These are phyloP conservation scores for Arctostaphylos glauca DNA, from an alignment of 148 eudicot species.

Conservation along the genomic window DNA sequence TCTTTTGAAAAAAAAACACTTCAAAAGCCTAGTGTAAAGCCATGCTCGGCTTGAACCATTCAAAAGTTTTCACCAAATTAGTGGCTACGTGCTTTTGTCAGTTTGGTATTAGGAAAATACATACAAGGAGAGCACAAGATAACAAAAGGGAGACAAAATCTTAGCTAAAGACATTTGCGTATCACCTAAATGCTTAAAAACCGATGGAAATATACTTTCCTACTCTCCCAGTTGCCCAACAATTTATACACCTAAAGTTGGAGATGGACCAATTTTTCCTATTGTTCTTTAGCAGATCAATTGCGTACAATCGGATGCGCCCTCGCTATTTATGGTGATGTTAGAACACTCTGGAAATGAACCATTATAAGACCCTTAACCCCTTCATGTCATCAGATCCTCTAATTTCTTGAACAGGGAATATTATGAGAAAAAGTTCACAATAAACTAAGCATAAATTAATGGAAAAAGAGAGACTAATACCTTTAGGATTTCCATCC, in stretches of 20 bases:
- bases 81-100: not conserved
- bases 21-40: not conserved
- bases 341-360: not conserved
- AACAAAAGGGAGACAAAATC: too few species aligned
- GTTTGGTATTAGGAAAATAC: not conserved
- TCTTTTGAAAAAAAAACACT: not conserved
- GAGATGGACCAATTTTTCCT: not conserved
- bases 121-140: too few species aligned
- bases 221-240: not conserved
- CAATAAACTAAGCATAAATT: not conserved
- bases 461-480: not conserved
- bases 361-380: not conserved
- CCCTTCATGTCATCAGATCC: not conserved
- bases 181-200: not conserved
- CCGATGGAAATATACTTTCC: not conserved
- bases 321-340: not conserved
- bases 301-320: not conserved
- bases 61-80: not conserved
- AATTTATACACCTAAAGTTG: not conserved
- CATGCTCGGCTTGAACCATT: not conserved
- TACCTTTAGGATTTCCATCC: conserved; percentile 65
- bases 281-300: not conserved
- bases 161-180: not conserved
- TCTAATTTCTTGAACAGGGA: not conserved
- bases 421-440: not conserved